A percentile compares a stretch with the other conserved stretches of the same genome.
Evolutionary conservation across 371 early-diverging fungal species (phyloP).

Genomic region (Dinochytrium kinnereticum): DNA sequence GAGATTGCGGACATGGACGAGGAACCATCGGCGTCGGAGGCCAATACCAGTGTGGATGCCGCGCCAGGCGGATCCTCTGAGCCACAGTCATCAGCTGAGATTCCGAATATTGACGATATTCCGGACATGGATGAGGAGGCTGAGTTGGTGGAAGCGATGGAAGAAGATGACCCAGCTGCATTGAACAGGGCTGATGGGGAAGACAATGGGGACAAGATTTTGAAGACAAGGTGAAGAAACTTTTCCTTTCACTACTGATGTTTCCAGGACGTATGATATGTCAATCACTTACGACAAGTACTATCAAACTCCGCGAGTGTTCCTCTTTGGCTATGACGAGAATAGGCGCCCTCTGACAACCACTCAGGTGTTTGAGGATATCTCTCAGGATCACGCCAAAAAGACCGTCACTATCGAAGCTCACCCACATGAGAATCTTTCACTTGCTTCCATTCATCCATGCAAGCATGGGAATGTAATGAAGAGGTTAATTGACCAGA

Average conservation of each 20-base stretch:
- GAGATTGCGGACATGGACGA: conserved; percentile 62
- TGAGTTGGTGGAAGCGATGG: conserved; percentile 56
- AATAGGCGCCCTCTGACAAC: conserved; percentile 84
- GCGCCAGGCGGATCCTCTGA: conserved; percentile 44
- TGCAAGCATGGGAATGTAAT: conserved; percentile 98
- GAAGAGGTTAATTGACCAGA: conserved; percentile 90
- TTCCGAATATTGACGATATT: conserved; percentile 75
- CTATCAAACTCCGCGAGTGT: conserved; percentile 95
- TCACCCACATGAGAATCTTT: conserved; percentile 88
- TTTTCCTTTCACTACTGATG: neutral
- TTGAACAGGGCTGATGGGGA: neutral
- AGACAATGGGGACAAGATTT: conserved; percentile 76
- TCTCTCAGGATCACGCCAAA: conserved; percentile 95
- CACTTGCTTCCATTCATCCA: conserved; percentile 93
- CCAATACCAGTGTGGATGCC: neutral
- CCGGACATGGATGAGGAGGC: conserved; percentile 89
- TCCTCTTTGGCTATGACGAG: conserved; percentile 96
- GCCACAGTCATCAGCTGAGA: conserved; percentile 2
- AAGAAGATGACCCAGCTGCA: conserved; percentile 72
- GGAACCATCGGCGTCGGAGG: neutral
- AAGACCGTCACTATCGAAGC: conserved; percentile 97
- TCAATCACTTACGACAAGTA: conserved; percentile 99
- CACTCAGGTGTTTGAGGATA: conserved; percentile 91
- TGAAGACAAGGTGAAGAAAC: conserved; percentile 73
- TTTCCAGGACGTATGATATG: conserved; percentile 84